Evolutionary conservation across 2,329 filamentous ascomycete species (phyloP), one percentile per base, ranked within the genome.

Genomic region (Phaeoacremonium minimum): DNA sequence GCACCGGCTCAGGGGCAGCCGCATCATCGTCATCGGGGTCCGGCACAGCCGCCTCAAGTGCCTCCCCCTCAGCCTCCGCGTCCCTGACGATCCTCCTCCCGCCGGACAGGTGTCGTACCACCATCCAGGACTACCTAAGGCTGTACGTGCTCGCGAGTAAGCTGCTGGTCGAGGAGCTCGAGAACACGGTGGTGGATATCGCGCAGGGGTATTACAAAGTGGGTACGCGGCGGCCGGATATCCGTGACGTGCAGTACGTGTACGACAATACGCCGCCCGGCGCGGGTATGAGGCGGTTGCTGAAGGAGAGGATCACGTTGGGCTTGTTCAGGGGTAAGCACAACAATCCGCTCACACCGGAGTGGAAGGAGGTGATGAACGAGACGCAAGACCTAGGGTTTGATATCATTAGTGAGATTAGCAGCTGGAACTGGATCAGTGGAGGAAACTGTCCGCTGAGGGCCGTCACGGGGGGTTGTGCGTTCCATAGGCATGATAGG

Each of bases 181-280:
- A 41, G 28, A 41, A 41, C 15, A 32, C 28, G n/a, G 37, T 35
- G 15, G 39, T 41, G 30, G 36, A 35, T 28, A 34, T 38, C 22
- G 39, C 36, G n/a, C 28, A 33, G 6, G 31, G 31, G 7, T 41
- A 35, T 22, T 41, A 41, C 20, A 38, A 30, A 15, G 39, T 35
- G n/a, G 39, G 39, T 6, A 35, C 32, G 36, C 28, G 39, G 22
- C 32, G 39, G 15, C 39, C 39, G 8, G 39, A 38, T 15, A 32
- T 41, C n/a, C 32, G 30, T 22, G 39, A 41, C 32, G 39, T 41
- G 14, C 36, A 41, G 30, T 41, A 38, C 32, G 30, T 41, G 15
- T 41, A 38, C 29, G 39, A 38, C 13, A 33, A 41, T 22, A 41
- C 39, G 15, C 18, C 37, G 29, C 20, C 31, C 2, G 31, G 36